Evolutionary conservation across 805 yeast species (phyloP).

Genomic region (Nakazawaea ishiwadae): DNA sequence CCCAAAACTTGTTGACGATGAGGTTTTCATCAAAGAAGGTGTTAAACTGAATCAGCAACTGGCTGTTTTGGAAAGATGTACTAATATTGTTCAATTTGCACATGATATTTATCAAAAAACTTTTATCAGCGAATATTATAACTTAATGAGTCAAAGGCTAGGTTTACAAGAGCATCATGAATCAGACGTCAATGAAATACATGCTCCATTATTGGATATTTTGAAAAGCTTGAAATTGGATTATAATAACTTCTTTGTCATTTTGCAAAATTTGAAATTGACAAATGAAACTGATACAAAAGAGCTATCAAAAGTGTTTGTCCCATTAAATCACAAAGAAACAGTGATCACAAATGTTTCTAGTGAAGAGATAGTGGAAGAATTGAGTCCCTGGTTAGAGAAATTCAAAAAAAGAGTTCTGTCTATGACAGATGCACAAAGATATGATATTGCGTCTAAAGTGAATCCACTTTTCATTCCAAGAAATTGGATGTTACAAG

Average conservation of each 20-base stretch:
- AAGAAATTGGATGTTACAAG: conserved; percentile 80
- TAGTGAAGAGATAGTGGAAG: conserved; percentile 35
- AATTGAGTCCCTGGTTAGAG: conserved; percentile 47
- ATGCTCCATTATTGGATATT: conserved; percentile 59
- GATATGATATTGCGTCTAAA: conserved; percentile 36
- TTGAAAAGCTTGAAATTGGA: conserved; percentile 63
- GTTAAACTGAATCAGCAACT: conserved; percentile 46
- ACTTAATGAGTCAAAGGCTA: conserved; percentile 56
- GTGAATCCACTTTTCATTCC: conserved; percentile 81
- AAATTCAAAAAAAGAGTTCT: conserved; percentile 37
- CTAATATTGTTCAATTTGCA: conserved; percentile 55
- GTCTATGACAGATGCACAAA: conserved; percentile 29
- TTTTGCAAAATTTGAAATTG: conserved; percentile 46
- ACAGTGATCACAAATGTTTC: conserved; percentile 20
- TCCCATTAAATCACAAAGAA: conserved; percentile 24
- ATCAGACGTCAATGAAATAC: conserved; percentile 37
- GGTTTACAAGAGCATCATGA: conserved; percentile 50
- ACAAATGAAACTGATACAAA: conserved; percentile 25
- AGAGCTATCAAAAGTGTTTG: conserved; percentile 20
- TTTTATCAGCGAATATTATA: conserved; percentile 55
- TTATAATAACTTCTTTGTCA: conserved; percentile 73
- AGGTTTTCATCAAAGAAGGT: conserved; percentile 34
- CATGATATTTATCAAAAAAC: conserved; percentile 61
- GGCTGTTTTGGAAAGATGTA: conserved; percentile 54
- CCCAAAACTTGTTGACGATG: conserved; percentile 40